phyloP scores from a whole-genome alignment of 345 rosid species.

The Sonneratia caseolaris region DNA sequence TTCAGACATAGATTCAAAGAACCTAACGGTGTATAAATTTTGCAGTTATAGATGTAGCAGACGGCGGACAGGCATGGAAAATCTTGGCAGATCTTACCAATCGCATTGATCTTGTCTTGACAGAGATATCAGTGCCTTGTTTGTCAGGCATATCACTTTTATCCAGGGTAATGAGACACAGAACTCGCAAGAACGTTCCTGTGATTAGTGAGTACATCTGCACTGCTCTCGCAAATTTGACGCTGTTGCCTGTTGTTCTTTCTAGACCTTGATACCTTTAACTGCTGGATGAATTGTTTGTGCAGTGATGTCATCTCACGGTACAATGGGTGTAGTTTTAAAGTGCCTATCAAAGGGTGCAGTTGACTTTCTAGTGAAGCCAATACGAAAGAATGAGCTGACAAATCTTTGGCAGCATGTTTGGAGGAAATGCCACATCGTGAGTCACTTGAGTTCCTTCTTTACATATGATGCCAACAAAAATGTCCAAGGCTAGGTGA shows the following conservation, averaged over 20 bases:
- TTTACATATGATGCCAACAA: background rate
- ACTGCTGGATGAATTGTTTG: slow-evolving; percentile 21
- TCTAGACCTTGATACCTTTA: slow-evolving; percentile 13
- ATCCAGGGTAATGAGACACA: slow-evolving; percentile 47
- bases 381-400: slow-evolving; percentile 55
- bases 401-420: slow-evolving; percentile 55
- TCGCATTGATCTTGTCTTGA: slow-evolving; percentile 46
- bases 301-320: slow-evolving; percentile 63
- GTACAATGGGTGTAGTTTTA: slow-evolving; percentile 43
- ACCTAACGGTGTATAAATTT: background rate
- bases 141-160: slow-evolving; percentile 51
- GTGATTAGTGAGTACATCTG: slow-evolving; percentile 38
- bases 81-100: slow-evolving; percentile 35
- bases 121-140: slow-evolving; percentile 48
- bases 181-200: slow-evolving; percentile 40
- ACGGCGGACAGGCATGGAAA: slow-evolving; percentile 65
- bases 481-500: background rate
- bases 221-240: background rate
- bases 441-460: slow-evolving; percentile 22
- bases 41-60: slow-evolving; percentile 39
- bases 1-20: background rate
- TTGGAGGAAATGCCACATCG: slow-evolving; percentile 51
- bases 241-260: background rate
- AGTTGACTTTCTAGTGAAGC: slow-evolving; percentile 48
- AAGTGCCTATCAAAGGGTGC: slow-evolving; percentile 53